These are phyloP conservation scores for Debaryomycetaceae sp. DNA, from an alignment of 1,139 yeast genomes.

Conservation along the genomic window DNA sequence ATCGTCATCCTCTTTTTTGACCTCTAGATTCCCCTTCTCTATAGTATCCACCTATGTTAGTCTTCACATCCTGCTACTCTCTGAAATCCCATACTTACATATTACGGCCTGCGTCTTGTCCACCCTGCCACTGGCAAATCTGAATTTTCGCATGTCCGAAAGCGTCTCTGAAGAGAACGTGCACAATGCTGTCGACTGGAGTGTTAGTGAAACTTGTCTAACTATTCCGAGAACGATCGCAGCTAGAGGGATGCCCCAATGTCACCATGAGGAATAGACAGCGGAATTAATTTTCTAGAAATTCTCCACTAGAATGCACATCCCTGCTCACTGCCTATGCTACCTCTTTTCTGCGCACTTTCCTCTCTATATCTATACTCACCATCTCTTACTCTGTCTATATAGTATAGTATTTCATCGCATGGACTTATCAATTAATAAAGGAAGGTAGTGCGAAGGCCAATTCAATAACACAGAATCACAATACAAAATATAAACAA, in stretches of 20 bases:
- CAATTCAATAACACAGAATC: conserved; percentile 11
- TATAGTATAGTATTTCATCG: background rate
- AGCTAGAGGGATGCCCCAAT: no score
- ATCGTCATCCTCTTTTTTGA: conserved; percentile 46
- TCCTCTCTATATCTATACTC: no score
- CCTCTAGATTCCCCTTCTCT: conserved; percentile 55
- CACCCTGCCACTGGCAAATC: conserved; percentile 68
- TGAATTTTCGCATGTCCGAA: conserved; percentile 61
- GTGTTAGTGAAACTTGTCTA: conserved; percentile 8
- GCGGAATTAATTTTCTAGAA: no score
- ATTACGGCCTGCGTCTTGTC: conserved; percentile 62
- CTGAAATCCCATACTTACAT: conserved; percentile 32
- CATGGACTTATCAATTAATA: conserved; percentile 3
- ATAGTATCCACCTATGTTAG: conserved; percentile 37
- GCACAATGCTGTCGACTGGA: conserved; percentile 50
- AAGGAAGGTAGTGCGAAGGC: conserved; percentile 7
- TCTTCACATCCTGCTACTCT: no score
- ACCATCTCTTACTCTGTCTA: conserved; percentile 1
- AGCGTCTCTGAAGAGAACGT: conserved; percentile 65
- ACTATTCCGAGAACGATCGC: background rate
- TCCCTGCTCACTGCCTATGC: no score
- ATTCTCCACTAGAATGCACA: no score
- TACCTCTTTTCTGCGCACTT: no score
- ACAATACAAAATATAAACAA: conserved; percentile 6
- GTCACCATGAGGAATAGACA: no score